These are phyloP conservation scores for Penicillium crustosum DNA, from an alignment of 2,329 filamentous ascomycete species.

Conservation along the genomic window DNA sequence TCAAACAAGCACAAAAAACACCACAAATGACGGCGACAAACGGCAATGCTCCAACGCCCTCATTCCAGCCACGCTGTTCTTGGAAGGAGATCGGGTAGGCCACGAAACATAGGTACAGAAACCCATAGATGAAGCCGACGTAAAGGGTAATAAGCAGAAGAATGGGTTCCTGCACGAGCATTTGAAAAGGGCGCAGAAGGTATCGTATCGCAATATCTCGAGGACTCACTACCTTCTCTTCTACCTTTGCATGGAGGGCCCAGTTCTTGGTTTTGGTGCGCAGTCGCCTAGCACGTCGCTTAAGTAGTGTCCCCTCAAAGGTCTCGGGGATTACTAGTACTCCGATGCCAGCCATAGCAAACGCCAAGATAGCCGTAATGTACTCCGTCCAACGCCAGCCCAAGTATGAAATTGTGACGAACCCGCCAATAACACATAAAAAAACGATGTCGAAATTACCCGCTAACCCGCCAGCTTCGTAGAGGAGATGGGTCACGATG, in stretches of 20 bases:
- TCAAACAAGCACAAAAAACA: conserved; percentile 34
- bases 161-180: conserved; percentile 43
- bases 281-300: conserved; percentile 44
- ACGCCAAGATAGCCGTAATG: conserved; percentile 53
- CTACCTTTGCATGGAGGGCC: conserved; percentile 42
- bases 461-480: too few relatives aligned
- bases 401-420: conserved; percentile 50
- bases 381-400: conserved; percentile 61
- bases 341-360: conserved; percentile 44
- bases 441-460: too few relatives aligned
- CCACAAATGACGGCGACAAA: conserved; percentile 50
- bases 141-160: conserved; percentile 47
- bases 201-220: conserved; percentile 11
- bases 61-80: conserved; percentile 44
- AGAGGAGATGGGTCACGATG: too few relatives aligned
- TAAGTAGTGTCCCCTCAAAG: conserved; percentile 44
- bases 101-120: conserved; percentile 35
- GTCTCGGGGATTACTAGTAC: conserved; percentile 54
- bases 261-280: conserved; percentile 50
- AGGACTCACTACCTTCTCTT: conserved; percentile 12
- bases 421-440: too few relatives aligned
- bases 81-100: conserved; percentile 41
- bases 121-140: conserved; percentile 36
- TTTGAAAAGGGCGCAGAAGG: conserved; percentile 22
- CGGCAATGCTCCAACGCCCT: conserved; percentile 46